Percentiles rank a stretch among this genome's conserved stretches.
phyloP scores from a whole-genome alignment of 2,329 filamentous ascomycete species.

The Clonostachys sp. region DNA sequence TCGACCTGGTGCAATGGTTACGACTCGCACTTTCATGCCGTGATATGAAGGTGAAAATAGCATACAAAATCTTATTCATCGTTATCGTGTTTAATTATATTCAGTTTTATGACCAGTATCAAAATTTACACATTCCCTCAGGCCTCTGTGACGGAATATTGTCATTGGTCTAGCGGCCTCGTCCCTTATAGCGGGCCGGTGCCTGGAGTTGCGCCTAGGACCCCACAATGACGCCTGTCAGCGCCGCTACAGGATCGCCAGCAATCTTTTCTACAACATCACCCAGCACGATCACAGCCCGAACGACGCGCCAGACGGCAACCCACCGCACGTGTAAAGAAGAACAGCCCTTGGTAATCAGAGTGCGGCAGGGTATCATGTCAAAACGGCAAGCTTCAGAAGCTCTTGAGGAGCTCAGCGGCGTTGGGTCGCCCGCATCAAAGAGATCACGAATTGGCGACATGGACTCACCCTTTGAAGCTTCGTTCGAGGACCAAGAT shows the following conservation, averaged over 20 bases:
- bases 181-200: too few relatives aligned
- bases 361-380: conserved; percentile 15
- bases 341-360: background rate
- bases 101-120: too few relatives aligned
- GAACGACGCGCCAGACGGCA: background rate
- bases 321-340: background rate
- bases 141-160: too few relatives aligned
- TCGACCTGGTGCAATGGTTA: too few relatives aligned
- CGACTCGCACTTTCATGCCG: too few relatives aligned
- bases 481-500: conserved; percentile 21
- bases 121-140: too few relatives aligned
- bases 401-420: conserved; percentile 51
- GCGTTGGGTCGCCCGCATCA: conserved; percentile 50
- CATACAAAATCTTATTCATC: too few relatives aligned
- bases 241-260: background rate
- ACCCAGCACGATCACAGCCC: background rate
- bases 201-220: too few relatives aligned
- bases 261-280: conserved; percentile 1
- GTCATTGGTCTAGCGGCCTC: too few relatives aligned
- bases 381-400: conserved; percentile 57
- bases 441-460: conserved; percentile 53
- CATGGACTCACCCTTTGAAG: conserved; percentile 28
- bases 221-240: too few relatives aligned
- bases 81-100: too few relatives aligned
- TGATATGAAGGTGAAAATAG: too few relatives aligned